Conservation (phyloP, 1,284 basidiomycete genomes). For the Sanghuangporus baumii region DNA sequence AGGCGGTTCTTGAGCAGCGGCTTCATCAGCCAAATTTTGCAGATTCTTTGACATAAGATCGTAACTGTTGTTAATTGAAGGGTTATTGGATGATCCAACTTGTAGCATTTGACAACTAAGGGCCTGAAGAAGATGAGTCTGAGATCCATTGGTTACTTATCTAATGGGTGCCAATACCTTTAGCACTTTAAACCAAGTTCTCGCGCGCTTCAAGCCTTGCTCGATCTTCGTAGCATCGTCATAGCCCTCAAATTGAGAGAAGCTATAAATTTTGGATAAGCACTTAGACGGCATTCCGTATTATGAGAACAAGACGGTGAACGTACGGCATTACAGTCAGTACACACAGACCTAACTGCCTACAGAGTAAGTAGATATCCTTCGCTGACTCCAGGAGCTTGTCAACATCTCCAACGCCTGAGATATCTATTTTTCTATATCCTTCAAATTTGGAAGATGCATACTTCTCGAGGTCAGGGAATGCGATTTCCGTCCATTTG, state of each 20-base stretch:
- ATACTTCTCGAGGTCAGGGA: slow-evolving; percentile 29
- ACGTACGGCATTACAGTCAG: slow-evolving; percentile 18
- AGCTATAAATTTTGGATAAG: slow-evolving; percentile 20
- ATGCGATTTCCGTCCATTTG: slow-evolving; percentile 25
- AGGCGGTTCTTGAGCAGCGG: slow-evolving; percentile 26
- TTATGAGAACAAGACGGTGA: not conserved
- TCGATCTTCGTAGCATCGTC: slow-evolving; percentile 20
- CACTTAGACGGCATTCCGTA: not conserved
- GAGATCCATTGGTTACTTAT: not conserved
- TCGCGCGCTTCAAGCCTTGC: slow-evolving; percentile 22
- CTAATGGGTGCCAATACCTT: slow-evolving; percentile 19
- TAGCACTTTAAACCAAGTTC: slow-evolving; percentile 27
- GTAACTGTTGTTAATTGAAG: slow-evolving; percentile 23
- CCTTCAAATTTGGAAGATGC: slow-evolving; percentile 22
- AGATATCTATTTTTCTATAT: slow-evolving; percentile 24
- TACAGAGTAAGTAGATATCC: slow-evolving; percentile 22
- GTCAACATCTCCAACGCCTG: slow-evolving; percentile 26
- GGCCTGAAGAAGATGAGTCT: slow-evolving; percentile 17
- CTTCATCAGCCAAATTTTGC: slow-evolving; percentile 26
- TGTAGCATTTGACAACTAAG: slow-evolving; percentile 26
- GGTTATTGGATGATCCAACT: slow-evolving; percentile 27
- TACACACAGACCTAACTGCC: slow-evolving; percentile 20
- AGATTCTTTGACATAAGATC: slow-evolving; percentile 28
- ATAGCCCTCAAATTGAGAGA: slow-evolving; percentile 27
- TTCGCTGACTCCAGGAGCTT: slow-evolving; percentile 22